These are phyloP conservation scores for Lathyrus aphaca DNA, from an alignment of 306 rosid genomes.

Conservation along the genomic window DNA sequence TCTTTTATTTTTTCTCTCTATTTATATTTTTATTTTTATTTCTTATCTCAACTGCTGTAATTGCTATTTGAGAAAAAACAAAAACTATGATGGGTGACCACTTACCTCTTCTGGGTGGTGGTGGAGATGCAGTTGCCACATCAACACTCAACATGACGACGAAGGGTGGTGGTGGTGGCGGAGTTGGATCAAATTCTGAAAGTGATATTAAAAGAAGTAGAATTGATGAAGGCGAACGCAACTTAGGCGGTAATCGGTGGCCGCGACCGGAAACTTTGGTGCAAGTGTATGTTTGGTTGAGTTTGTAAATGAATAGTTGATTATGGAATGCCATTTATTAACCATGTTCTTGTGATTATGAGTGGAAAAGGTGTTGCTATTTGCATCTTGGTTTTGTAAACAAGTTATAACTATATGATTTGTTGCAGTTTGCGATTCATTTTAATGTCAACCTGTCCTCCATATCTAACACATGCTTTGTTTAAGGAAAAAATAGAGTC, in stretches of 20 bases:
- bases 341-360: neutral
- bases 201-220: slow-evolving; percentile 55
- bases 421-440: neutral
- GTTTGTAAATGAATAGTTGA: slow-evolving; percentile 18
- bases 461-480: neutral
- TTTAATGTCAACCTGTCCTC: slow-evolving; percentile 27
- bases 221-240: slow-evolving; percentile 68
- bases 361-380: slow-evolving; percentile 15
- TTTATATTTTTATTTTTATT: slow-evolving; percentile 44
- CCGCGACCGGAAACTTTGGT: slow-evolving; percentile 87
- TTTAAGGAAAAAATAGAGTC: neutral
- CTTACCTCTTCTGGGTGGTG: slow-evolving; percentile 49
- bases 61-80: slow-evolving; percentile 42
- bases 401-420: neutral
- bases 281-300: neutral
- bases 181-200: slow-evolving; percentile 64
- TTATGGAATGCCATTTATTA: slow-evolving; percentile 9
- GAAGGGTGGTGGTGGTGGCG: slow-evolving; percentile 3
- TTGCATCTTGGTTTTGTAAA: slow-evolving; percentile 19
- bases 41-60: slow-evolving; percentile 54
- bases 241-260: slow-evolving; percentile 92
- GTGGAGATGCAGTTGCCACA: slow-evolving; percentile 41
- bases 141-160: slow-evolving; percentile 36
- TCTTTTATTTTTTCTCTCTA: slow-evolving; percentile 31
- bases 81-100: slow-evolving; percentile 67